These are phyloP conservation scores for Hansenula sp. DNA, from an alignment of 1,139 yeast species.

Conservation along the genomic window DNA sequence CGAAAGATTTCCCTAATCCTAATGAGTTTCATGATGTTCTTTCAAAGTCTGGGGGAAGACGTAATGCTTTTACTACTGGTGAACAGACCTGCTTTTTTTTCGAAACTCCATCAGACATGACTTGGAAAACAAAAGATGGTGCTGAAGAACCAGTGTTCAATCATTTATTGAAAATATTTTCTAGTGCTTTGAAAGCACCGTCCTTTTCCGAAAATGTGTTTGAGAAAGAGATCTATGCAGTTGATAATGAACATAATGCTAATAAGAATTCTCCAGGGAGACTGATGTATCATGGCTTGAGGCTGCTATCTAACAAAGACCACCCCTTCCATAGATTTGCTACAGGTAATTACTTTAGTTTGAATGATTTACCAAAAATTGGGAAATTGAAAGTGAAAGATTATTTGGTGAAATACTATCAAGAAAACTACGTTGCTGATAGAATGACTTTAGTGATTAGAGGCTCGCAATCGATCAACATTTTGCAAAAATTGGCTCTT, in stretches of 20 bases:
- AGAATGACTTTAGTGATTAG: constrained; percentile 55
- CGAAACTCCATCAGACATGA: constrained; percentile 46
- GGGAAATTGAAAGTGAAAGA: constrained; percentile 50
- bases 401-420: constrained; percentile 48
- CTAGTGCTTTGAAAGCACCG: constrained; percentile 49
- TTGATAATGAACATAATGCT: constrained; percentile 60
- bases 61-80: constrained; percentile 67
- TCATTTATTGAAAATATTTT: constrained; percentile 42
- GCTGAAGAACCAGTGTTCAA: constrained; percentile 37
- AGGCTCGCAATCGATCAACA: constrained; percentile 62
- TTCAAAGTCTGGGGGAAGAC: constrained; percentile 46
- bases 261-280: constrained; percentile 43
- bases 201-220: constrained; percentile 39
- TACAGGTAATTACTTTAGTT: constrained; percentile 63
- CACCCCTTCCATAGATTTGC: constrained; percentile 72
- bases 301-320: constrained; percentile 38
- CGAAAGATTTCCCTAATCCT: constrained; percentile 48
- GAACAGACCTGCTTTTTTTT: constrained; percentile 60
- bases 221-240: constrained; percentile 50
- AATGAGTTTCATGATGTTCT: constrained; percentile 41
- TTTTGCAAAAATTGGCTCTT: constrained; percentile 47
- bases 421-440: constrained; percentile 47
- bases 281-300: constrained; percentile 53
- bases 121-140: constrained; percentile 13
- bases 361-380: constrained; percentile 46